Base-by-base conservation (phyloP, 2,329 filamentous ascomycete genomes). In the Fusarium temperatum region DNA sequence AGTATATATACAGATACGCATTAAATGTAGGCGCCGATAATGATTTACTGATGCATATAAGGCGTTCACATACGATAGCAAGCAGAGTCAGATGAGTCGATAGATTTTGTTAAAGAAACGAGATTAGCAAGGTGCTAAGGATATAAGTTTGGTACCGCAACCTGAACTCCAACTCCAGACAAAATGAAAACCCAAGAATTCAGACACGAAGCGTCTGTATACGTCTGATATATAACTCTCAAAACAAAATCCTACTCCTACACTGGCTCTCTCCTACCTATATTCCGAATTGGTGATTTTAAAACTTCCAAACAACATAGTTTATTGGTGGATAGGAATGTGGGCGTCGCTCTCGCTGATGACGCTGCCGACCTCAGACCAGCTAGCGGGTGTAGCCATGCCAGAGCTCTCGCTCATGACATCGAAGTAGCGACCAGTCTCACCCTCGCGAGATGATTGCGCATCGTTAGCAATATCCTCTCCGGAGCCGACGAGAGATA, bases 331-430 rank as follows among this genome's bases (percentile, higher is more conserved):
- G n/a, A 78, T 75, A 17, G 79, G 80, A 10, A 77, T 61, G 12
- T 76, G 78, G 15, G 78, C 80, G 55, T 89, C 87, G 73, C 81
- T 87, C 78, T 90, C 88, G 78, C 89, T 91, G 32, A 91, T 82
- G 18, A 89, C 86, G 71, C 90, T 92, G 67, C 89, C 90, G 20
- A 92, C 86, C 78, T 92, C 90, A 12, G 88, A 90, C 90, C 90
- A 92, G 80, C 88, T 90, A 3, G 86, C 85, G 0, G 90, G 90
- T 2, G 90, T 92, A 62, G 85, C 80, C 76, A 91, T 87, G 36
- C 88, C 89, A 38, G 88, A 88, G 75, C 87, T 89, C 72, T 90
- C 87, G 75, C 89, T 91, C 82, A 90, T 81, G 22, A 91, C 86
- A 68, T 90, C 89, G 60, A 84, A 88, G 48, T 85, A 83, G 4